Evolutionary conservation across 495 filamentous ascomycete species (phyloP), one percentile per base, ranked within the genome.

Genomic region (Penicillium waksmanii): DNA sequence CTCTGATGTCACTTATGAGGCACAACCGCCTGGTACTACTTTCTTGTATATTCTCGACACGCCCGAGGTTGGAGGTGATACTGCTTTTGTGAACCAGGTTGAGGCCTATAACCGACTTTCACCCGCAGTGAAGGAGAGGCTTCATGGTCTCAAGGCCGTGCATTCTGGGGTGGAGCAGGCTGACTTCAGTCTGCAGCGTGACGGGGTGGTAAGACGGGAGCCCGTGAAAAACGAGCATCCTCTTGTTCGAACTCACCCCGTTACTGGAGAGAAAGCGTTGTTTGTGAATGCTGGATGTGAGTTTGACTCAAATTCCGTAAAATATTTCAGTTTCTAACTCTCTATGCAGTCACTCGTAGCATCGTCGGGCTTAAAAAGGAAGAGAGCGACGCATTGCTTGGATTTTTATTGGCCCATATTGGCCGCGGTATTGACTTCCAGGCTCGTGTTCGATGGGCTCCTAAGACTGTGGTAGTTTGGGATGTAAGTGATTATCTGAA

Each of bases 1-100:
- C 72, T 88, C 85, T 1, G 92, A 96, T 72, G 88, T 93, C 0
- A 88, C 85, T 5, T 94, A 92, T 68, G 91, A 96, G 77, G 64
- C 80, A 56, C 91, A 95, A 72, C 90, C 92, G n/a, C 90, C 92
- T 0, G 90, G 91, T 53, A 93, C 89, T 0, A 92, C 90, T 0
- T 91, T 95, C 73, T 72, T 96, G 35, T 92, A 91, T 69, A 78
- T 89, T 51, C 84, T 95, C 25, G 90, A 95, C 68, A 84, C 78
- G 40, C 90, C 92, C n/a, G 78, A 82, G 55, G 82, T 85, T 1
- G 90, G 91, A 18, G 91, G 91, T 40, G 91, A 96, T 64, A 96
- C 92, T 0, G 71, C 89, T 12, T 93, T 95, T 63, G 84, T 79
- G 34, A 82, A 91, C 67, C 84, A 86, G 60, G 89, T 78, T 7